A percentile compares a stretch with the other conserved stretches of the same genome.
Evolutionary conservation across 345 rosid genomes (phyloP).

Genomic region (Jatropha curcas): DNA sequence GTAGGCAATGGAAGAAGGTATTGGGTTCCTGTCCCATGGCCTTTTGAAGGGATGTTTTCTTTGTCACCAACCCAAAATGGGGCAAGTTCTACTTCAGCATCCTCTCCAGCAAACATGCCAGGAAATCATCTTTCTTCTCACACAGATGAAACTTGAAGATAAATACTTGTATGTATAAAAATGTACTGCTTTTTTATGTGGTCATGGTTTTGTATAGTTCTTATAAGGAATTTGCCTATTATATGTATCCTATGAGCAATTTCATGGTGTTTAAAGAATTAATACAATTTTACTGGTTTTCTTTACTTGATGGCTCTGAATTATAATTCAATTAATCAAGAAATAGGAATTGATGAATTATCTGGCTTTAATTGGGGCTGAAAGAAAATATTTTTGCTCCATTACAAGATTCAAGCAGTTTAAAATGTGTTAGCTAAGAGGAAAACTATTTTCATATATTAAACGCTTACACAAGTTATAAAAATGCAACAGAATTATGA

Average conservation of each 20-base stretch:
- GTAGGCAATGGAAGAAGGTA: conserved; percentile 25
- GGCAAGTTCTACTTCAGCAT: conserved; percentile 20
- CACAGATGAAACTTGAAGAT: conserved; percentile 26
- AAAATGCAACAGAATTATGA: background rate
- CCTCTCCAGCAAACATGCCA: conserved; percentile 9
- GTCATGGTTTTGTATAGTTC: background rate
- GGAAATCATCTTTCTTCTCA: conserved; percentile 21
- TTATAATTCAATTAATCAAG: no score
- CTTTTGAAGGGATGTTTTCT: conserved; percentile 30
- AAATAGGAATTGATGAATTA: no score
- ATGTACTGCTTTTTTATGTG: background rate
- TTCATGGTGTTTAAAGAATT: background rate
- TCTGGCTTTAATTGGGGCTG: no score
- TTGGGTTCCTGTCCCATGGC: conserved; percentile 32
- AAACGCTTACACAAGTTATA: no score
- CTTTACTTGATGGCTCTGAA: background rate
- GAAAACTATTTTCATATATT: no score
- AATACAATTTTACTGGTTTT: background rate
- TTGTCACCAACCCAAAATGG: conserved; percentile 23
- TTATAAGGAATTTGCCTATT: background rate
- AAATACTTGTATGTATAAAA: background rate
- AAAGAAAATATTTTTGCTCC: background rate
- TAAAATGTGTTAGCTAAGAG: no score
- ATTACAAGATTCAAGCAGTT: background rate
- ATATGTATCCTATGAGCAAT: background rate